Percentiles rank a stretch among this genome's conserved stretches.
These are phyloP conservation scores for Tephrocybe sp. DNA, from an alignment of 768 basidiomycete genomes.

Conservation along the genomic window DNA sequence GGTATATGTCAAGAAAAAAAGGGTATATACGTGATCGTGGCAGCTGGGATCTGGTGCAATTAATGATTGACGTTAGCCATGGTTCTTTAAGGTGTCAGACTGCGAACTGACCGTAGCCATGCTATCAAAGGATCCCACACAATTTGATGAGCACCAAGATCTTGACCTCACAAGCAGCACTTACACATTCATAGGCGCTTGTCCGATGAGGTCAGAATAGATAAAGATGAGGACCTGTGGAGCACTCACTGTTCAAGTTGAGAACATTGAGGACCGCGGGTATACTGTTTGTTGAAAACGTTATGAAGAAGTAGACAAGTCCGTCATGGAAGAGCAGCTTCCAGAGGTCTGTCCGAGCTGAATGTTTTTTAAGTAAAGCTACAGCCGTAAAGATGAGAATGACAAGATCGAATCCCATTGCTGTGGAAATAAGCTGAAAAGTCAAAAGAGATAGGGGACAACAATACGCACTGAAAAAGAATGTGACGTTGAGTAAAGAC, in stretches of 20 bases:
- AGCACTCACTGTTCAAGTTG: constrained; percentile 54
- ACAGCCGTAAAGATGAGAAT: constrained; percentile 56
- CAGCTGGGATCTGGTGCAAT: constrained; percentile 62
- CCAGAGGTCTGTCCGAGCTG: constrained; percentile 60
- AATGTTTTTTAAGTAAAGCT: constrained; percentile 50
- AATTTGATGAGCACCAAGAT: constrained; percentile 1
- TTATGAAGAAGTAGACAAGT: constrained; percentile 63
- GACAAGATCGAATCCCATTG: constrained; percentile 67
- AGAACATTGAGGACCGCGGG: constrained; percentile 65
- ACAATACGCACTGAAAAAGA: constrained; percentile 63
- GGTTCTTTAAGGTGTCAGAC: neutral
- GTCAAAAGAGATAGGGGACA: neutral
- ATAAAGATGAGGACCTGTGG: neutral
- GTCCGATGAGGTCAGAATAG: constrained; percentile 9
- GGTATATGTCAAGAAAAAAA: constrained; percentile 1
- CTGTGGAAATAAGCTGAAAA: constrained; percentile 27
- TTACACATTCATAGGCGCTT: constrained; percentile 57
- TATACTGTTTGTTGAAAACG: constrained; percentile 63
- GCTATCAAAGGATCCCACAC: constrained; percentile 26
- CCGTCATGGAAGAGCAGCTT: constrained; percentile 72
- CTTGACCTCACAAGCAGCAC: neutral
- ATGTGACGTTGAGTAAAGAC: constrained; percentile 57
- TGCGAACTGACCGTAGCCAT: constrained; percentile 47
- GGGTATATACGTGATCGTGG: constrained; percentile 53
- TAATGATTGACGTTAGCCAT: constrained; percentile 9